A percentile compares a stretch with the other conserved stretches of the same genome.
phyloP scores from a whole-genome alignment of 805 yeast genomes.

The Wickerhamiella brachini region DNA sequence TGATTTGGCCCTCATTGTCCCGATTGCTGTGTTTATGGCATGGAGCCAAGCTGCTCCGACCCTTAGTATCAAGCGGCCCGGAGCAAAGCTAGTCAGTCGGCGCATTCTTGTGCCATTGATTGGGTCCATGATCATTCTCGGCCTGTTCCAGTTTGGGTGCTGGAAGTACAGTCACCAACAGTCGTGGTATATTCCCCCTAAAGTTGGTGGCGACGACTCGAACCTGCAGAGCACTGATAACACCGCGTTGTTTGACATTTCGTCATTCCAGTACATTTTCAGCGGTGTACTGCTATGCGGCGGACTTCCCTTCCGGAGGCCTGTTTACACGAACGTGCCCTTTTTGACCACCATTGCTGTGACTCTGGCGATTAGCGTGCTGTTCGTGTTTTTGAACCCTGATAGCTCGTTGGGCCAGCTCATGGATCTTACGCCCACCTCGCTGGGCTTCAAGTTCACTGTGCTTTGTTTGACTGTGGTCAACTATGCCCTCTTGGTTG shows the following conservation, averaged over 20 bases:
- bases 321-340: conserved; percentile 49
- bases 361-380: conserved; percentile 37
- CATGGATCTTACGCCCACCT: conserved; percentile 61
- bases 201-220: conserved; percentile 60
- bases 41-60: conserved; percentile 72
- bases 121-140: conserved; percentile 55
- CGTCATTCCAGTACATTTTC: conserved; percentile 81
- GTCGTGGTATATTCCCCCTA: conserved; percentile 69
- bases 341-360: conserved; percentile 48
- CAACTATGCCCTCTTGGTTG: conserved; percentile 37
- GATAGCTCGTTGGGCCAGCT: conserved; percentile 44
- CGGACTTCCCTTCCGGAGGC: conserved; percentile 88
- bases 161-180: conserved; percentile 43
- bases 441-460: conserved; percentile 33
- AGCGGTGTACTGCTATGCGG: conserved; percentile 72
- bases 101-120: conserved; percentile 72
- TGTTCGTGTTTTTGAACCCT: conserved; percentile 38
- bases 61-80: conserved; percentile 65
- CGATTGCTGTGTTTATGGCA: conserved; percentile 91
- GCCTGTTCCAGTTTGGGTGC: conserved; percentile 49
- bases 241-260: conserved; percentile 63
- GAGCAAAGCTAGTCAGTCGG: conserved; percentile 84
- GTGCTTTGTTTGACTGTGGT: conserved; percentile 28
- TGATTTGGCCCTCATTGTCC: conserved; percentile 79
- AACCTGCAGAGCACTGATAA: conserved; percentile 81